phyloP scores from a whole-genome alignment of 371 early-diverging fungal species.

The Mortierella sp. region DNA sequence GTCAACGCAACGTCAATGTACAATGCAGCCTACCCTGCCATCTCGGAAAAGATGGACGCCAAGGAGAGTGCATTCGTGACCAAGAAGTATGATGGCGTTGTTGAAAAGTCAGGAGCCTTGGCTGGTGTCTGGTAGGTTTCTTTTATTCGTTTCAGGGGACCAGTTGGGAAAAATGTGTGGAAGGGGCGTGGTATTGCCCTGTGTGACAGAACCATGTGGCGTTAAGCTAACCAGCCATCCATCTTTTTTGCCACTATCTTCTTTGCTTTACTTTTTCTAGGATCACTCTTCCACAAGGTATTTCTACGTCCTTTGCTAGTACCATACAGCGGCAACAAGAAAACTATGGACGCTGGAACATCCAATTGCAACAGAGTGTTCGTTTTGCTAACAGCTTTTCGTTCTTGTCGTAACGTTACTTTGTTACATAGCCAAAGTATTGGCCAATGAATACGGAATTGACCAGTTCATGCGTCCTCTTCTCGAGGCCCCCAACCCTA shows the following conservation, averaged over 20 bases:
- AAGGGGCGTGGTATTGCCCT: conserved; percentile 5
- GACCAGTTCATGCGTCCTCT: conserved; percentile 54
- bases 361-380: neutral
- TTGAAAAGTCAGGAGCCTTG: conserved; percentile 44
- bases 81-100: conserved; percentile 36
- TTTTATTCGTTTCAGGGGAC: neutral
- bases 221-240: conserved; percentile 14
- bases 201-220: conserved; percentile 24
- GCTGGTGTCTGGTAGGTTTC: conserved; percentile 47
- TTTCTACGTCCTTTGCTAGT: neutral
- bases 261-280: conserved; percentile 8
- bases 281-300: conserved; percentile 54
- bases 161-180: neutral
- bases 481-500: conserved; percentile 32
- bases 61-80: conserved; percentile 41
- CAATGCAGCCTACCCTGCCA: conserved; percentile 56
- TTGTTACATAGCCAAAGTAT: conserved; percentile 30
- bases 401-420: neutral
- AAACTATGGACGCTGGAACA: neutral
- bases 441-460: conserved; percentile 52
- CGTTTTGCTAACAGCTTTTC: neutral
- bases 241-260: neutral
- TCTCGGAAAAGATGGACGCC: conserved; percentile 54
- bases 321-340: neutral
- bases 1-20: conserved; percentile 55